Evolutionary conservation across 176 grass and related monocot species (phyloP).

Genomic region (Pontederia paniculata): DNA sequence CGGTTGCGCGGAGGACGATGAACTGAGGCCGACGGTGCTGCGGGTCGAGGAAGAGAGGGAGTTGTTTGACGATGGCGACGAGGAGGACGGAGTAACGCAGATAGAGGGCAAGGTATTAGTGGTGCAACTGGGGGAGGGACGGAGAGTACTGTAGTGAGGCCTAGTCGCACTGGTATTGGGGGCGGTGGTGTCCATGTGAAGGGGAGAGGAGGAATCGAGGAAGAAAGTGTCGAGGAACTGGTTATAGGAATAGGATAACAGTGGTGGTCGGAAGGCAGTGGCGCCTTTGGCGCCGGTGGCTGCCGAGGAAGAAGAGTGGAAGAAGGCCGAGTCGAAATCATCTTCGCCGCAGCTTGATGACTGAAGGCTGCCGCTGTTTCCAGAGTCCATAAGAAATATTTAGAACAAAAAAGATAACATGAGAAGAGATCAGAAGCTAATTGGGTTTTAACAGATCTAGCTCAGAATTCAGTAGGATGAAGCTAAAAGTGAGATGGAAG

Average conservation of each 20-base stretch:
- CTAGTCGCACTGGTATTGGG: neutral
- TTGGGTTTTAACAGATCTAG: neutral
- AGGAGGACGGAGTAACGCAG: neutral
- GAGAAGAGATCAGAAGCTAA: neutral
- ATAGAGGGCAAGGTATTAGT: constrained; percentile 4
- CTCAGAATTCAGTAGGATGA: too few species aligned
- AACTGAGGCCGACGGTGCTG: neutral
- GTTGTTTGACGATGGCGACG: neutral
- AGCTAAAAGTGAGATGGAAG: too few species aligned
- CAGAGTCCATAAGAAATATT: constrained; percentile 43
- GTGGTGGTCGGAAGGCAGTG: constrained; percentile 34
- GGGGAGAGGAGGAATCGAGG: constrained; percentile 5
- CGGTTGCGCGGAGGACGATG: neutral
- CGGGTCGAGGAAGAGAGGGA: neutral
- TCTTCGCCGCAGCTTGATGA: constrained; percentile 79
- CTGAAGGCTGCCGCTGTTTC: constrained; percentile 67
- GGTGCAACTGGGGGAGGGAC: neutral
- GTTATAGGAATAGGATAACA: constrained; percentile 13
- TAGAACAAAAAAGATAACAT: neutral
- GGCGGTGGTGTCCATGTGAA: constrained; percentile 6
- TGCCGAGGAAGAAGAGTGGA: constrained; percentile 9
- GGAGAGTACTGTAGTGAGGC: neutral
- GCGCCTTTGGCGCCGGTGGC: constrained; percentile 34
- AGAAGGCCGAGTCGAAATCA: constrained; percentile 41
- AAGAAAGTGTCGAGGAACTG: constrained; percentile 34